Percentiles rank a stretch among this genome's conserved stretches.
Evolutionary conservation across 257 asterid genomes (phyloP).

Genomic region (Nicotiana obtusifolia): DNA sequence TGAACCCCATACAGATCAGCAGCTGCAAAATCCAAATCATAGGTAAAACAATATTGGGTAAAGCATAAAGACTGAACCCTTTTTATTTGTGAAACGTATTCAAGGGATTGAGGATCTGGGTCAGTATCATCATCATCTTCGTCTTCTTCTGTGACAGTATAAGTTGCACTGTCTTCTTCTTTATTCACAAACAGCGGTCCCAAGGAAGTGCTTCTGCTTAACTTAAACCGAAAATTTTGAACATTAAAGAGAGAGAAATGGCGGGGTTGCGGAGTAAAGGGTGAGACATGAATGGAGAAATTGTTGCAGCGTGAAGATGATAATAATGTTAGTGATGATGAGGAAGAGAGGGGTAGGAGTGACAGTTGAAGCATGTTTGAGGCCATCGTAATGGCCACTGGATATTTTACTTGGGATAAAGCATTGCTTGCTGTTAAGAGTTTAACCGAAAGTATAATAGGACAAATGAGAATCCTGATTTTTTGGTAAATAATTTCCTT

Average conservation of each 20-base stretch:
- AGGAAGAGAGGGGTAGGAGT: slow-evolving; percentile 5
- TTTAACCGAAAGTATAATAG: too few relatives aligned
- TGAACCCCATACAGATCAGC: background rate
- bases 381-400: slow-evolving; percentile 7
- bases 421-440: background rate
- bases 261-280: background rate
- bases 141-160: slow-evolving; percentile 23
- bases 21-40: background rate
- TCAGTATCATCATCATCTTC: slow-evolving; percentile 26
- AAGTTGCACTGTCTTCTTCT: slow-evolving; percentile 28
- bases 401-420: background rate
- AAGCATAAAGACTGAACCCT: slow-evolving; percentile 25
- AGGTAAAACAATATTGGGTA: background rate
- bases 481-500: too few relatives aligned
- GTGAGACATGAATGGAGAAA: background rate
- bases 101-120: slow-evolving; percentile 57
- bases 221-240: background rate
- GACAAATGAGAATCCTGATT: too few relatives aligned
- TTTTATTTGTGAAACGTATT: slow-evolving; percentile 67
- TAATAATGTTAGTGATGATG: background rate
- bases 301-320: background rate
- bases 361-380: slow-evolving; percentile 12
- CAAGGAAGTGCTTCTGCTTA: background rate
- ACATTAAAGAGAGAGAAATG: background rate
- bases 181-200: slow-evolving; percentile 35